Percentiles rank a stretch among this genome's conserved stretches.
Evolutionary conservation across 495 filamentous ascomycete species (phyloP).

Genomic region (Antarctomyces pellizariae): DNA sequence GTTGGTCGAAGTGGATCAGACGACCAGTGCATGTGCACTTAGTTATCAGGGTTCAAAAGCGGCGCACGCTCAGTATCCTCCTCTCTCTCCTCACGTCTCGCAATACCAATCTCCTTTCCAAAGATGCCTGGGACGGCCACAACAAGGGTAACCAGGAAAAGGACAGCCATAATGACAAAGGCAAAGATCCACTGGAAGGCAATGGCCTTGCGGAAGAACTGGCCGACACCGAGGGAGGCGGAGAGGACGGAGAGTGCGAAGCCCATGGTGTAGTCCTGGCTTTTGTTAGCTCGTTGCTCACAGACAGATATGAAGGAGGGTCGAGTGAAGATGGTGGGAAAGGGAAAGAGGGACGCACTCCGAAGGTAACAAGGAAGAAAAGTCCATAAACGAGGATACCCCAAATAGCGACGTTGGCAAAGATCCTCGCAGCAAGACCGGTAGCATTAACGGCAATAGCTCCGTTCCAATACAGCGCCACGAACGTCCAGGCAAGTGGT

Average conservation of each 20-base stretch:
- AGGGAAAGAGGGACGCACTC: conserved; percentile 16
- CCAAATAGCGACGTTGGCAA: conserved; percentile 78
- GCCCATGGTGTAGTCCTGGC: conserved; percentile 55
- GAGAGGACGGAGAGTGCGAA: conserved; percentile 50
- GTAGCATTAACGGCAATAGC: conserved; percentile 43
- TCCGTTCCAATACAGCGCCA: conserved; percentile 71
- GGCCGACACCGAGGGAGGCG: conserved; percentile 50
- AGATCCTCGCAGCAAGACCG: conserved; percentile 38
- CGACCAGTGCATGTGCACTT: conserved; percentile 4
- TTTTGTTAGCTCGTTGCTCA: conserved; percentile 1
- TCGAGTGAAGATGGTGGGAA: background rate
- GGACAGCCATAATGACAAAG: conserved; percentile 53
- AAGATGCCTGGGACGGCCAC: conserved; percentile 40
- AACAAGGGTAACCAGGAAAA: conserved; percentile 38
- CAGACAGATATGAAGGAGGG: background rate
- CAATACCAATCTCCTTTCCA: conserved; percentile 21
- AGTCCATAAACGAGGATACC: conserved; percentile 46
- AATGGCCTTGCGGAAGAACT: conserved; percentile 44
- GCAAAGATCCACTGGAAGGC: conserved; percentile 84
- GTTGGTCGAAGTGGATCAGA: too few species aligned
- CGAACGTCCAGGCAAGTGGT: conserved; percentile 64
- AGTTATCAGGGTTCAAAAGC: conserved; percentile 15
- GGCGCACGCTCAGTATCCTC: conserved; percentile 27
- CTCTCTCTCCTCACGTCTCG: conserved; percentile 8
- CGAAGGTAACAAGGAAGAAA: conserved; percentile 42